These are phyloP conservation scores for Apium graveolens DNA, from an alignment of 129 eudicot species.

Conservation along the genomic window DNA sequence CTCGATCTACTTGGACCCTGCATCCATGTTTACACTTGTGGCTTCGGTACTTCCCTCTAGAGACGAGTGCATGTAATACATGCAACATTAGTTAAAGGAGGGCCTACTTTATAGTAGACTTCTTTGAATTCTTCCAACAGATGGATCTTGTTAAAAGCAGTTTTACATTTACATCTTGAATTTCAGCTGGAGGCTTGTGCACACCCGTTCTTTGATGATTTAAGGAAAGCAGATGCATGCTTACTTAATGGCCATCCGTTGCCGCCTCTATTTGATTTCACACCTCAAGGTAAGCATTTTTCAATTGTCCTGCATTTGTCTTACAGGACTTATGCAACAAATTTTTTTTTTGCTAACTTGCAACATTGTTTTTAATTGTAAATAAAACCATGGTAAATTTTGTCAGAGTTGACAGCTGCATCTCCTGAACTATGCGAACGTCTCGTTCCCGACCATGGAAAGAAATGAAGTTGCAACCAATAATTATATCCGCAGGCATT, in stretches of 20 bases:
- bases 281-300: conserved; percentile 57
- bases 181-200: conserved; percentile 96
- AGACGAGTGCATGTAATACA: not conserved
- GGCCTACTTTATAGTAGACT: not conserved
- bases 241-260: conserved; percentile 77
- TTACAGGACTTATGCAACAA: conserved; percentile 1
- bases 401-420: conserved; percentile 68
- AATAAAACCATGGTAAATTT: not conserved
- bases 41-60: not conserved
- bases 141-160: not conserved
- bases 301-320: not conserved
- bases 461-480: conserved; percentile 29
- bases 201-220: conserved; percentile 82
- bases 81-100: not conserved
- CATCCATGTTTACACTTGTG: not conserved
- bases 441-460: conserved; percentile 56
- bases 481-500: conserved; percentile 16
- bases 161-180: not conserved
- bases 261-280: conserved; percentile 85
- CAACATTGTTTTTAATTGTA: not conserved
- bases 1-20: not conserved
- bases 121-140: not conserved
- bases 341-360: too few species aligned
- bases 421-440: conserved; percentile 71
- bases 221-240: conserved; percentile 71